These are phyloP conservation scores for Dacryopinax spathularia DNA, from an alignment of 768 basidiomycete genomes.

Conservation along the genomic window DNA sequence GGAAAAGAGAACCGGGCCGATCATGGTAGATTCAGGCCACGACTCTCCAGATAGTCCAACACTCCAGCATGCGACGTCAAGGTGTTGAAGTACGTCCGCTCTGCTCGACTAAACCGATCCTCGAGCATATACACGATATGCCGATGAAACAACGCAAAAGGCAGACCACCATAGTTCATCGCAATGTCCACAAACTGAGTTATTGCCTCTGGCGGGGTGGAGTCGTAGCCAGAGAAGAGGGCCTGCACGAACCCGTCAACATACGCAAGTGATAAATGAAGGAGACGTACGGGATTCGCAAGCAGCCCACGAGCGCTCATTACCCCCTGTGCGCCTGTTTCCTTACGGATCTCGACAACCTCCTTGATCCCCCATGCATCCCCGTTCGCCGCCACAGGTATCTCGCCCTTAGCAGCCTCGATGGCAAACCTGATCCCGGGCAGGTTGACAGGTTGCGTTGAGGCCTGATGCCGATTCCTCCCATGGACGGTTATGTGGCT, in stretches of 20 bases:
- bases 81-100: slow-evolving; percentile 28
- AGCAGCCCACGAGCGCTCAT: slow-evolving; percentile 36
- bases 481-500: slow-evolving; percentile 32
- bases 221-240: slow-evolving; percentile 27
- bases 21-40: not conserved
- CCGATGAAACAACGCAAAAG: slow-evolving; percentile 31
- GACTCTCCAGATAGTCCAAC: slow-evolving; percentile 23
- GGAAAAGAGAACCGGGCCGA: too few relatives aligned
- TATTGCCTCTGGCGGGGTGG: slow-evolving; percentile 26
- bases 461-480: slow-evolving; percentile 31
- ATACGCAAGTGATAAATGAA: not conserved
- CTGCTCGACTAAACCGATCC: slow-evolving; percentile 16
- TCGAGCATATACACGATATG: slow-evolving; percentile 20
- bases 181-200: slow-evolving; percentile 27
- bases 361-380: slow-evolving; percentile 30
- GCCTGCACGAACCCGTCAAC: slow-evolving; percentile 17
- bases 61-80: slow-evolving; percentile 24
- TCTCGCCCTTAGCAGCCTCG: slow-evolving; percentile 25
- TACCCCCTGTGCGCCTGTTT: slow-evolving; percentile 29
- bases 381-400: slow-evolving; percentile 34
- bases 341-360: slow-evolving; percentile 22
- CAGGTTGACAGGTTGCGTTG: slow-evolving; percentile 29
- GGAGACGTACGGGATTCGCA: slow-evolving; percentile 27
- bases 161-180: slow-evolving; percentile 23
- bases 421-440: slow-evolving; percentile 29